Base-by-base conservation (phyloP, 2,329 filamentous ascomycete species). In the Phialophora macrospora region DNA sequence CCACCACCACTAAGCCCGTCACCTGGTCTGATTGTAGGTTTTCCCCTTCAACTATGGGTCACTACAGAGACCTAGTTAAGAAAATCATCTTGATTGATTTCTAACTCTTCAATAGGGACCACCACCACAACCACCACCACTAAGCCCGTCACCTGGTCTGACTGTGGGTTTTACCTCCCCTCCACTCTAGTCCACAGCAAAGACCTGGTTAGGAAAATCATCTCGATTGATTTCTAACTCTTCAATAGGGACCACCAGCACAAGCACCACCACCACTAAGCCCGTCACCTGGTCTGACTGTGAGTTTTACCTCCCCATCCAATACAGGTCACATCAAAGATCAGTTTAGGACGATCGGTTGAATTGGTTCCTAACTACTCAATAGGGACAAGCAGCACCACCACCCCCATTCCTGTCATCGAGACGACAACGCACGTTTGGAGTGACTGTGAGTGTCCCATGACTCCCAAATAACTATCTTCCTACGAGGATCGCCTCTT, bases 371-470 rank as follows among this genome's bases (percentile, higher is more conserved):
- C 17, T 44, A n/a, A 44, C 17, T n/a, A 1, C 8, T 2, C 38
- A 44, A 44, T n/a, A 44, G 38, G 38, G 38, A 44, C 38, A n/a
- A n/a, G n/a, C 32, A 34, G 32, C 32, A 34, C 48, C 34, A 54
- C 55, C 14, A 34, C 28, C 24, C 38, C 46, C n/a, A 49, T 20
- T 2, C 17, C 12, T 1, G 48, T 22, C 3, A 26, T 24, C 24
- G 24, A 24, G 24, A 24, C 20, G 9, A 12, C 32, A 34, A 34
- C 32, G 2, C 9, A 34, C 32, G 9, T 34, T 4, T 34, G 32
- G 54, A 69, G 68, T 32, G 61, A 55, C 11, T 55, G 52, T 24
- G 30, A 11, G 38, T 44, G 38, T n/a, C 38, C 38, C 38, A n/a
- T 20, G 38, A 0, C 38, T n/a, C 14, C 38, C 17, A n/a, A n/a